Percentiles rank a stretch among this genome's conserved stretches.
phyloP scores from a whole-genome alignment of 2,329 filamentous ascomycete genomes.

The Calonectria ilicicola region DNA sequence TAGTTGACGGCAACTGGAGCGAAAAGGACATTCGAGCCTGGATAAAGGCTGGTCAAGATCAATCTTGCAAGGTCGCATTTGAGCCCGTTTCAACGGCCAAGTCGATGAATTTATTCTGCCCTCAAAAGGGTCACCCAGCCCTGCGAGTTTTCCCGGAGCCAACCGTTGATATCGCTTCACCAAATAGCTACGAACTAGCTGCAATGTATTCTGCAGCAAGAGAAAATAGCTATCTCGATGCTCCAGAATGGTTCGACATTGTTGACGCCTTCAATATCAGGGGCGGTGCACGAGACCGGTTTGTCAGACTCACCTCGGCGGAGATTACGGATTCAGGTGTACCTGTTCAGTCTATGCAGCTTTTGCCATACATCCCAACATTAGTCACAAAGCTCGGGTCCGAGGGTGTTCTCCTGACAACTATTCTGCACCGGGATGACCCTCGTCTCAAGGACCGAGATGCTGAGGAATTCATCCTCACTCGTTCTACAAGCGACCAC shows the following conservation, averaged over 20 bases:
- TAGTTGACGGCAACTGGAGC: slow-evolving; percentile 91
- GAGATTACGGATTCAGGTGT: slow-evolving; percentile 83
- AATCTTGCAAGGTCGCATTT: slow-evolving; percentile 75
- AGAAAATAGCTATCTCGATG: slow-evolving; percentile 75
- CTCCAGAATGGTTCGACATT: slow-evolving; percentile 79
- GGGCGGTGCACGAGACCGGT: slow-evolving; percentile 74
- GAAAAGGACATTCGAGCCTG: slow-evolving; percentile 74
- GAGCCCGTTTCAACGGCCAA: slow-evolving; percentile 92
- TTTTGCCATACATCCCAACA: slow-evolving; percentile 89
- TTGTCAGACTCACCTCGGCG: slow-evolving; percentile 74
- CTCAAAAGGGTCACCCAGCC: slow-evolving; percentile 50
- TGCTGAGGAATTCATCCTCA: slow-evolving; percentile 78
- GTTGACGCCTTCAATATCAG: slow-evolving; percentile 85
- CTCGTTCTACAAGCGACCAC: slow-evolving; percentile 67
- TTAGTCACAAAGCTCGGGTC: slow-evolving; percentile 87
- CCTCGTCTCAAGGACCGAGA: slow-evolving; percentile 72
- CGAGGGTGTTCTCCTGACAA: slow-evolving; percentile 80
- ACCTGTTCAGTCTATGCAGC: slow-evolving; percentile 84
- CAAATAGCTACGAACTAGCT: slow-evolving; percentile 84
- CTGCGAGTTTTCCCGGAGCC: slow-evolving; percentile 69
- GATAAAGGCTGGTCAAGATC: slow-evolving; percentile 69
- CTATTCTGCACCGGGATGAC: slow-evolving; percentile 76
- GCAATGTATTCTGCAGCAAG: slow-evolving; percentile 82
- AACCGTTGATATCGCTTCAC: slow-evolving; percentile 80
- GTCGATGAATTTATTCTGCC: slow-evolving; percentile 74